phyloP scores from a whole-genome alignment of 495 filamentous ascomycete genomes.

The Trichodelitschia bisporula region DNA sequence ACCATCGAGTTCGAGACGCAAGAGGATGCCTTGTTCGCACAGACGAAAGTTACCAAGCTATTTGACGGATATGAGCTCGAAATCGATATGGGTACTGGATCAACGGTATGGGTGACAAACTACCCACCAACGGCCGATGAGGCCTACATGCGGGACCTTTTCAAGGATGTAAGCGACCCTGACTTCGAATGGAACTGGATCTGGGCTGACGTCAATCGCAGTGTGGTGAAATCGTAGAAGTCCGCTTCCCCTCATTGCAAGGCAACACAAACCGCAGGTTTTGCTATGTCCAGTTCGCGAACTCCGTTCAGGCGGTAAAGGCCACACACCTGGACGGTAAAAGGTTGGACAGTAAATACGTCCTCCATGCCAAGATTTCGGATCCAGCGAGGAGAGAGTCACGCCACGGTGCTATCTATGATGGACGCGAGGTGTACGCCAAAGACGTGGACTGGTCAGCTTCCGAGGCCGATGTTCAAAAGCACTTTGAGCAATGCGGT shows the following conservation, averaged over 20 bases:
- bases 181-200: too few species aligned
- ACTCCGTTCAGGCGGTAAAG: constrained; percentile 29
- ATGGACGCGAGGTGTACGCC: constrained; percentile 72
- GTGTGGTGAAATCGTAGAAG: constrained; percentile 59
- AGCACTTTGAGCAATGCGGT: constrained; percentile 51
- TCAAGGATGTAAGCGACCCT: too few species aligned
- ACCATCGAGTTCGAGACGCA: constrained; percentile 1
- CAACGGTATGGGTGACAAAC: constrained; percentile 76
- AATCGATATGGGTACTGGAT: constrained; percentile 43
- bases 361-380: constrained; percentile 56
- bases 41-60: not conserved
- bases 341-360: constrained; percentile 33
- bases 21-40: constrained; percentile 1
- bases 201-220: too few species aligned
- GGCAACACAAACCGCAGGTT: constrained; percentile 73
- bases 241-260: constrained; percentile 80
- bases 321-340: constrained; percentile 50
- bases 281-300: constrained; percentile 67
- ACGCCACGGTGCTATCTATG: constrained; percentile 56
- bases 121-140: constrained; percentile 76
- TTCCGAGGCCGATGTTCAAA: constrained; percentile 39
- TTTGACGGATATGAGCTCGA: constrained; percentile 31
- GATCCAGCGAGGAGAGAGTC: constrained; percentile 52
- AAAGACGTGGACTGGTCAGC: constrained; percentile 42
- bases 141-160: constrained; percentile 47